These are phyloP conservation scores for Plasmodium cynomolgi DNA, from an alignment of 169 alveolate species.

Conservation along the genomic window DNA sequence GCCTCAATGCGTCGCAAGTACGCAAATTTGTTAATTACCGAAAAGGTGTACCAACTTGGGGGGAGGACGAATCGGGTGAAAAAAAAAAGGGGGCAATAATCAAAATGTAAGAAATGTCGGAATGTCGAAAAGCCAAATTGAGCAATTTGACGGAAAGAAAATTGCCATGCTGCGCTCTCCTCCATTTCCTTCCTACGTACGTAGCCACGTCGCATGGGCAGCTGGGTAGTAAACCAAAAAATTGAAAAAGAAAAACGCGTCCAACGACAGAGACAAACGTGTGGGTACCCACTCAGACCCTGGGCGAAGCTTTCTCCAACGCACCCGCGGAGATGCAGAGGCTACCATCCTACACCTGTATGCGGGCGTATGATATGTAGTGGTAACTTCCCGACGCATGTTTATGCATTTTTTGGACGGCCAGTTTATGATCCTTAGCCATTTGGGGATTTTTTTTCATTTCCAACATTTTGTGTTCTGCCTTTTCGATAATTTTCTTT, in stretches of 20 bases:
- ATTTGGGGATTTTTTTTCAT: conserved; percentile 46
- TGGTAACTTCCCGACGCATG: conserved; percentile 22
- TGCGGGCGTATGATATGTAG: conserved; percentile 54
- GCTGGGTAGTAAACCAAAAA: not conserved
- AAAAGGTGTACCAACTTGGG: not conserved
- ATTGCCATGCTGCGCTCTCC: not conserved
- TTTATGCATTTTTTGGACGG: conserved; percentile 12
- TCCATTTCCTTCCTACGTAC: not conserved
- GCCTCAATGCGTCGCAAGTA: not conserved
- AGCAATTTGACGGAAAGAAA: not conserved
- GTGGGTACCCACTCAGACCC: not conserved
- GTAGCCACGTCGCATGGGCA: not conserved
- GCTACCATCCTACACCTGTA: not conserved
- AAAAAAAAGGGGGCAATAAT: not conserved
- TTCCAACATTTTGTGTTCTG: conserved; percentile 47
- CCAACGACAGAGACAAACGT: not conserved
- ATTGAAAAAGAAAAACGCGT: not conserved
- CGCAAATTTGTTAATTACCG: not conserved
- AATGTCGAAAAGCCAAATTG: not conserved
- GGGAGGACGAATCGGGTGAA: not conserved
- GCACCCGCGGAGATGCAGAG: not conserved
- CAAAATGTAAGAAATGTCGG: not conserved
- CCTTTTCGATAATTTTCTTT: conserved; percentile 64
- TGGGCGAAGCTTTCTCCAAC: not conserved
- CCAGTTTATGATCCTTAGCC: conserved; percentile 26